These are phyloP conservation scores for Leucogyrophana mollusca DNA, from an alignment of 768 basidiomycete species.

Conservation along the genomic window DNA sequence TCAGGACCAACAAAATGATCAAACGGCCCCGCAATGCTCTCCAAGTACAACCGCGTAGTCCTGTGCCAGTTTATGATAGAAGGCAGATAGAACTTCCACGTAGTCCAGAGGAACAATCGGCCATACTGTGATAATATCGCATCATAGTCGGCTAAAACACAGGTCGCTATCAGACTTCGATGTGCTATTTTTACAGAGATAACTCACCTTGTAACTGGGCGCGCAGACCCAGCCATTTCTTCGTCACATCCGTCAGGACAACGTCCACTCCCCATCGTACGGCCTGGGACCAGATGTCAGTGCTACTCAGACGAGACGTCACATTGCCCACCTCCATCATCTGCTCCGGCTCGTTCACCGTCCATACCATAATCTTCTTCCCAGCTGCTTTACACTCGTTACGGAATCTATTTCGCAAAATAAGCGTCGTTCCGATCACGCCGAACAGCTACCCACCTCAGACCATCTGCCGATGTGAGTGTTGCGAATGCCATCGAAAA, in stretches of 20 bases:
- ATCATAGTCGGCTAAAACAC: constrained; percentile 59
- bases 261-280: constrained; percentile 78
- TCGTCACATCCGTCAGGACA: constrained; percentile 76
- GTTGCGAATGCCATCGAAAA: constrained; percentile 82
- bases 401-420: constrained; percentile 58
- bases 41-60: constrained; percentile 34
- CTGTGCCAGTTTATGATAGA: constrained; percentile 31
- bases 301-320: background rate
- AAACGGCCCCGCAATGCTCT: constrained; percentile 55
- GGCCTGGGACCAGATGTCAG: constrained; percentile 42
- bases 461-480: constrained; percentile 72
- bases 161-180: constrained; percentile 3
- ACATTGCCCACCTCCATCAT: constrained; percentile 77
- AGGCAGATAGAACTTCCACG: constrained; percentile 57
- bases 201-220: constrained; percentile 52
- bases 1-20: constrained; percentile 33
- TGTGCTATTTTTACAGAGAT: background rate
- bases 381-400: constrained; percentile 74
- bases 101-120: constrained; percentile 75
- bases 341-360: constrained; percentile 84
- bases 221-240: constrained; percentile 65
- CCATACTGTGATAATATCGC: constrained; percentile 60
- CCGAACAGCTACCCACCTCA: constrained; percentile 42
- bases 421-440: constrained; percentile 4
- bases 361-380: constrained; percentile 93